Conservation (phyloP, 1,284 basidiomycete species). For the Melampsora americana region DNA sequence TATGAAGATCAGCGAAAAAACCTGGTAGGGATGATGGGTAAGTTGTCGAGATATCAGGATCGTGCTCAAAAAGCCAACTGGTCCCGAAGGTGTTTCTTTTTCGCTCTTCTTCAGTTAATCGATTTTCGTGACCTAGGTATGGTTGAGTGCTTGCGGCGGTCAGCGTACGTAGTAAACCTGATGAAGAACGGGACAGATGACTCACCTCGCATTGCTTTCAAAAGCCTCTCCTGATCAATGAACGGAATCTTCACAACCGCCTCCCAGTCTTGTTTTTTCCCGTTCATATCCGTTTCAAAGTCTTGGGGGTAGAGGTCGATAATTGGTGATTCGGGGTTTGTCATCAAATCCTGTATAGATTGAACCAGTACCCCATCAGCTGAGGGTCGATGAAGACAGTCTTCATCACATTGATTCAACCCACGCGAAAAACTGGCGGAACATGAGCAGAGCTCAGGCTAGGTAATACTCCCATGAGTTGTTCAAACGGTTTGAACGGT, state of each 20-base stretch:
- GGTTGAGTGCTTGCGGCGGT: not conserved
- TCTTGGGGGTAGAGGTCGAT: slow-evolving; percentile 88
- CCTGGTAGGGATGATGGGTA: slow-evolving; percentile 90
- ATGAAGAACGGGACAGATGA: not conserved
- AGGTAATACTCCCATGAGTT: slow-evolving; percentile 96
- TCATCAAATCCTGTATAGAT: slow-evolving; percentile 84
- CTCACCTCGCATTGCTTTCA: slow-evolving; percentile 71
- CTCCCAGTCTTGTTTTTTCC: slow-evolving; percentile 98
- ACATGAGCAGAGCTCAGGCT: slow-evolving; percentile 82
- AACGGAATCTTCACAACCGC: slow-evolving; percentile 99
- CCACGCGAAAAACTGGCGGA: slow-evolving; percentile 66
- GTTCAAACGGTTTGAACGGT: slow-evolving; percentile 92
- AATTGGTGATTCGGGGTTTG: slow-evolving; percentile 77
- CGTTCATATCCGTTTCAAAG: slow-evolving; percentile 91
- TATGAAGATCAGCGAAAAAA: slow-evolving; percentile 86
- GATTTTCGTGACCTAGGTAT: slow-evolving; percentile 62
- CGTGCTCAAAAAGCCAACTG: slow-evolving; percentile 74
- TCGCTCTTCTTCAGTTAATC: slow-evolving; percentile 73
- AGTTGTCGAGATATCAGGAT: slow-evolving; percentile 55
- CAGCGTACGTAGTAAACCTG: not conserved
- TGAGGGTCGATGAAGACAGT: not conserved
- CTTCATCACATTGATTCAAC: not conserved
- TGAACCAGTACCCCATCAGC: not conserved
- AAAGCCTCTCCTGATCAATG: slow-evolving; percentile 77
- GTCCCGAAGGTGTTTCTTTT: slow-evolving; percentile 74